Evolutionary conservation across 2,329 filamentous ascomycete species (phyloP).

Genomic region (Alternaria brassicae): DNA sequence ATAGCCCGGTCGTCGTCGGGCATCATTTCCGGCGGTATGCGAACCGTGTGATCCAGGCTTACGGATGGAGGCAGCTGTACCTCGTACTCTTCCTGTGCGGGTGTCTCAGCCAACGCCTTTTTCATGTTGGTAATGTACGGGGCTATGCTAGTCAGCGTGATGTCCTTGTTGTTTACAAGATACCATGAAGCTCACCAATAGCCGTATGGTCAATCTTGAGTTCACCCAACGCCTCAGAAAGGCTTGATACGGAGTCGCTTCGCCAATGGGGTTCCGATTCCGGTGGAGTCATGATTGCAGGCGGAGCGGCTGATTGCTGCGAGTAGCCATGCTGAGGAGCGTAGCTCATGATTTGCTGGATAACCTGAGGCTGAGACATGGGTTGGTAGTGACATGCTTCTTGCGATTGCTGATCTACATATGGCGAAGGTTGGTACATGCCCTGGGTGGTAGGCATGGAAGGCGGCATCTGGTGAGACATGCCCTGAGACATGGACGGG

Average conservation of each 20-base stretch:
- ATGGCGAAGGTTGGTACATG: slow-evolving; percentile 49
- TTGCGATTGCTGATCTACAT: slow-evolving; percentile 43
- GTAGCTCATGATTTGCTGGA: slow-evolving; percentile 46
- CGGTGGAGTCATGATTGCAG: slow-evolving; percentile 44
- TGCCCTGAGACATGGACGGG: slow-evolving; percentile 38
- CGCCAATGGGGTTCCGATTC: slow-evolving; percentile 60
- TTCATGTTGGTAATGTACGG: slow-evolving; percentile 80
- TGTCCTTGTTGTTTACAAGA: neutral
- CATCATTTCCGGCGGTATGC: slow-evolving; percentile 93
- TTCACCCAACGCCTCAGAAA: slow-evolving; percentile 82
- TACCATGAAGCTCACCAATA: slow-evolving; percentile 67
- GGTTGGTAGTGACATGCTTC: slow-evolving; percentile 48
- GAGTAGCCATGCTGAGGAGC: slow-evolving; percentile 45
- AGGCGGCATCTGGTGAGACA: slow-evolving; percentile 40
- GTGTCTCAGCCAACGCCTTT: slow-evolving; percentile 63
- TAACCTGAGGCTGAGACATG: slow-evolving; percentile 44
- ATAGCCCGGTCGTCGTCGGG: slow-evolving; percentile 82
- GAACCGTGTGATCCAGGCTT: slow-evolving; percentile 76
- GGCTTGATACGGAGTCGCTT: slow-evolving; percentile 63
- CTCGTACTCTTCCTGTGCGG: slow-evolving; percentile 75
- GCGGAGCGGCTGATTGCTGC: slow-evolving; percentile 32
- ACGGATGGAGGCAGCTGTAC: slow-evolving; percentile 72
- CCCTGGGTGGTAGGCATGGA: slow-evolving; percentile 40
- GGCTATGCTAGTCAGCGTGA: slow-evolving; percentile 59
- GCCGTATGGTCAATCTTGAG: slow-evolving; percentile 87